These are phyloP conservation scores for Phytophthora fragariae DNA, from an alignment of 352 stramenopile species.

Conservation along the genomic window DNA sequence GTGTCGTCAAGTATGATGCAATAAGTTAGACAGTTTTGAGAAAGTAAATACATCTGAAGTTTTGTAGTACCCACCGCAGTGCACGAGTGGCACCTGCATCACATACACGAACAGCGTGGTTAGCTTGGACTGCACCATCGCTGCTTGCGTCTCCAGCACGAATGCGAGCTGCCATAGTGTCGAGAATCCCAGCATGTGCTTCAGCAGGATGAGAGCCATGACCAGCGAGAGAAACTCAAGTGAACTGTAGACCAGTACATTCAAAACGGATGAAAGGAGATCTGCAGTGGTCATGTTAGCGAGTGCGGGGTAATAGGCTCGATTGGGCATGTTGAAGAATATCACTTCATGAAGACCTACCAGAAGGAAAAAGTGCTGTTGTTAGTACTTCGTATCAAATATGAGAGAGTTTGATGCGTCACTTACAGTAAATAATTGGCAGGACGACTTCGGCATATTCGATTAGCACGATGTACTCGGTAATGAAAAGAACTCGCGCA, in stretches of 20 bases:
- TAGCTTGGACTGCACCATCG: conserved; percentile 40
- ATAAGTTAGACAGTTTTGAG: background rate
- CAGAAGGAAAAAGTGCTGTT: background rate
- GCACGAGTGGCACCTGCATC: conserved; percentile 40
- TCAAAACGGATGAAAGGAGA: conserved; percentile 9
- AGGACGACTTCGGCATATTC: conserved; percentile 52
- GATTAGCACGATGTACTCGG: conserved; percentile 50
- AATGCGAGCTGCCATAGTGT: conserved; percentile 40
- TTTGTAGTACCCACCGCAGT: conserved; percentile 26
- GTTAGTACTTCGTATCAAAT: background rate
- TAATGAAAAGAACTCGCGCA: conserved; percentile 44
- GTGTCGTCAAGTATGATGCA: background rate
- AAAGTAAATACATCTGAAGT: background rate
- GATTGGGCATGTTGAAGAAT: conserved; percentile 36
- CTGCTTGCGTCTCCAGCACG: conserved; percentile 40
- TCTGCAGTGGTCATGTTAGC: conserved; percentile 7
- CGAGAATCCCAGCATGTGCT: conserved; percentile 29
- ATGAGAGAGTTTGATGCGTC: too few species aligned
- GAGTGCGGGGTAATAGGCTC: conserved; percentile 28
- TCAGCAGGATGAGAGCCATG: conserved; percentile 19
- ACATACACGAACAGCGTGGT: conserved; percentile 41
- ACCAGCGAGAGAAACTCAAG: conserved; percentile 29
- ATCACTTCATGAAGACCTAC: conserved; percentile 24
- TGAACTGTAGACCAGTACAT: conserved; percentile 33
- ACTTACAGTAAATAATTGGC: conserved; percentile 43